Conservation (phyloP, 225 moss, liverwort and hornwort genomes). For the Takakia lepidozioides region DNA sequence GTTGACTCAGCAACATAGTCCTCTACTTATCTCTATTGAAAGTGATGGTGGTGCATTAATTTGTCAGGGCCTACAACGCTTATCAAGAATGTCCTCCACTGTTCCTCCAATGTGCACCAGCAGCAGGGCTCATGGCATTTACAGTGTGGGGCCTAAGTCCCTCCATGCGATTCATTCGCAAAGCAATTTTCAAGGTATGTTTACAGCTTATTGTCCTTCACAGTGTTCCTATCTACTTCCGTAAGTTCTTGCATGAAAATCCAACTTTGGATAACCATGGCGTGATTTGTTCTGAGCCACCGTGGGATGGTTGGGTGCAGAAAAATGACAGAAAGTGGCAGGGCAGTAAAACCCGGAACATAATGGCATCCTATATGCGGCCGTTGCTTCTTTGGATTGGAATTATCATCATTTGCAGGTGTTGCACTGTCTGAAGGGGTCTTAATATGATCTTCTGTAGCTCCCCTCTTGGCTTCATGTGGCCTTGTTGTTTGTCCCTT, state of each 20-base stretch:
- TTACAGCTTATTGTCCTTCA: not conserved
- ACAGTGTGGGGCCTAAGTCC: slow-evolving; percentile 57
- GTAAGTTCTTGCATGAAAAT: too few species aligned
- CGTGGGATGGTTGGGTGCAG: slow-evolving; percentile 20
- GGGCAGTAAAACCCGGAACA: slow-evolving; percentile 53
- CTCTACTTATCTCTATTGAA: slow-evolving; percentile 14
- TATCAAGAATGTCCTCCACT: slow-evolving; percentile 41
- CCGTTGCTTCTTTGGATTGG: slow-evolving; percentile 72
- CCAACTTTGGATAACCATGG: not conserved
- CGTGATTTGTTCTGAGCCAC: slow-evolving; percentile 3
- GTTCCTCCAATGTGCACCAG: slow-evolving; percentile 41
- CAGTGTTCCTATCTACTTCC: not conserved
- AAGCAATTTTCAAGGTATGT: slow-evolving; percentile 45
- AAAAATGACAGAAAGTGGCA: slow-evolving; percentile 72
- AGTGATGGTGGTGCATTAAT: slow-evolving; percentile 8
- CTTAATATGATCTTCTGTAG: not conserved
- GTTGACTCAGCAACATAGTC: not conserved
- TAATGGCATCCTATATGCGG: slow-evolving; percentile 52
- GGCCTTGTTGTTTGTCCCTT: too few species aligned
- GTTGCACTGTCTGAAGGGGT: not conserved
- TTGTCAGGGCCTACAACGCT: slow-evolving; percentile 36
- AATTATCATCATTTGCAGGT: slow-evolving; percentile 89
- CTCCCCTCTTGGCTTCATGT: too few species aligned
- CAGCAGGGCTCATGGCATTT: slow-evolving; percentile 52
- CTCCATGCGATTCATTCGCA: slow-evolving; percentile 42